Base-by-base conservation (phyloP, 768 basidiomycete genomes). In the Naganishia kalamii region DNA sequence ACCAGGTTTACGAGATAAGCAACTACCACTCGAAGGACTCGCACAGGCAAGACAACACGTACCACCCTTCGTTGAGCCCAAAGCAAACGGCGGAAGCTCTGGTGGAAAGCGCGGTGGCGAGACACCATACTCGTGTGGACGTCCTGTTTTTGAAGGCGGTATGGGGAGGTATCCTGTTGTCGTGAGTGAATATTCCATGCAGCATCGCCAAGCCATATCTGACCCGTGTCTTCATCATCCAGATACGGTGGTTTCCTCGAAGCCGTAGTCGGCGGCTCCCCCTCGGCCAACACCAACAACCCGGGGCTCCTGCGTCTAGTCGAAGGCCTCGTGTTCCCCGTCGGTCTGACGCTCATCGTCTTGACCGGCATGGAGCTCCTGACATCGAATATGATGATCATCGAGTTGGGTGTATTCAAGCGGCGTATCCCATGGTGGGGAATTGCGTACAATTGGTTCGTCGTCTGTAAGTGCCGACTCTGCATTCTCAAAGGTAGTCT, bases 341-440 rank as follows among this genome's bases (percentile, higher is more conserved):
- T 64, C 41, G 63, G 63, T 23, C 30, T 64, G 17, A 32, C 25
- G 23, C 43, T 64, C 17, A 64, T 64, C 41, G 63, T 64, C 1
- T 32, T 64, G 51, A 64, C 52, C 29, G 63, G 63, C 4, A 52
- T 52, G 63, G 63, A 64, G 32, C 63, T 64, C 21, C 29, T 64
- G 30, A 64, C 63, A 3, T 46, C 40, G n/a, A 44, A 64, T 23
- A 64, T 64, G 63, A 64, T 64, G 63, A 64, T 64, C 32, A 64
- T 64, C 21, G 50, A 52, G 25, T 17, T 64, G 23, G 63, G 63
- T 11, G 63, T 64, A 4, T 27, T 54, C 41, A 64, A 64, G 43
- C 50, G 63, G 11, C 50, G 63, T 8, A 37, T 64, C n/a, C 63
- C 63, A 19, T n/a, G 33, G 27, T 64, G 63, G 63, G 51, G 63